A percentile compares a stretch with the other conserved stretches of the same genome.
phyloP scores from a whole-genome alignment of 169 alveolate species.

The Cystoisospora suis region DNA sequence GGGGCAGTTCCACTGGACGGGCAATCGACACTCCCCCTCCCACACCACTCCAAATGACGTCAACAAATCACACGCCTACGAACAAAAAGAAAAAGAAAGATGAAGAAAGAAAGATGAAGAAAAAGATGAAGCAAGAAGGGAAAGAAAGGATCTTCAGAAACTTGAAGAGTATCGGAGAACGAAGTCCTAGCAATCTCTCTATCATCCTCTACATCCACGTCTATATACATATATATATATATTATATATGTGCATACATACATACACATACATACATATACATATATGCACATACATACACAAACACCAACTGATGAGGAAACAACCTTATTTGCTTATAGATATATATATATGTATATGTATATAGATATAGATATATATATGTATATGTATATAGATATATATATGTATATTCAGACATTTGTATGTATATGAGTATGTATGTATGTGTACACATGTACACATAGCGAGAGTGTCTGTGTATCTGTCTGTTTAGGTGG shows the following conservation, averaged over 20 bases:
- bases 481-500: background rate
- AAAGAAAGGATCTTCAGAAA: background rate
- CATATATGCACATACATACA: background rate
- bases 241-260: background rate
- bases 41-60: constrained; percentile 36
- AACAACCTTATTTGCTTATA: background rate
- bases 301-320: background rate
- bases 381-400: background rate
- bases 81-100: background rate
- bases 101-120: background rate
- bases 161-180: background rate
- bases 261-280: background rate
- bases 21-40: constrained; percentile 54
- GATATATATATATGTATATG: background rate
- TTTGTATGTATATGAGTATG: background rate
- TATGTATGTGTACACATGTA: background rate
- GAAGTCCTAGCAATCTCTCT: background rate
- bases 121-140: background rate
- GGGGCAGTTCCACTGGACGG: constrained; percentile 16
- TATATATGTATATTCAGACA: background rate
- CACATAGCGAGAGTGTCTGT: background rate
- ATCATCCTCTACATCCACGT: background rate
- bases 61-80: constrained; percentile 12
- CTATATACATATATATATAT: background rate
- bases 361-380: background rate